Evolutionary conservation across 1,139 yeast genomes (phyloP).

Genomic region (Kodamaea derodonti): DNA sequence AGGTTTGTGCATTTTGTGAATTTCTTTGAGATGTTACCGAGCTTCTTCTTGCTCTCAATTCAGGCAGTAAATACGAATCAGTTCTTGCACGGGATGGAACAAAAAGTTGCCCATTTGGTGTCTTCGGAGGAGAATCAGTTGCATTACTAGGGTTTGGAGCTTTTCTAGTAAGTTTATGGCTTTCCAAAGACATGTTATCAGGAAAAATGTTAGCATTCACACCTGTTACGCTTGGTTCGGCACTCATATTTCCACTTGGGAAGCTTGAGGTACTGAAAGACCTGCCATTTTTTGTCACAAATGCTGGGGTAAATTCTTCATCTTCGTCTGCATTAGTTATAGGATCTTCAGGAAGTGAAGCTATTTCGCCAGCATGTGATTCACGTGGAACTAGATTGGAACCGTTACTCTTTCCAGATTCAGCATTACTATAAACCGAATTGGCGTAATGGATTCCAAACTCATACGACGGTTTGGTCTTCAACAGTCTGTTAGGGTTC

Average conservation of each 20-base stretch:
- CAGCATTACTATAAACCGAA: not conserved
- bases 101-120: too few species aligned
- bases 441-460: slow-evolving; percentile 9
- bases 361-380: not conserved
- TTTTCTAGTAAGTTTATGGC: slow-evolving; percentile 9
- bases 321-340: slow-evolving; percentile 3
- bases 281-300: slow-evolving; percentile 2
- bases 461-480: slow-evolving; percentile 12
- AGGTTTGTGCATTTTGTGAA: not conserved
- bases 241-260: slow-evolving; percentile 2
- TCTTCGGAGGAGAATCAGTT: slow-evolving; percentile 16
- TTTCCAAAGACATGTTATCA: slow-evolving; percentile 5
- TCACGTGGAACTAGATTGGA: slow-evolving; percentile 13
- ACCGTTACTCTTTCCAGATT: not conserved
- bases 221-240: slow-evolving; percentile 3
- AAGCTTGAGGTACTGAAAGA: slow-evolving; percentile 4
- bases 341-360: slow-evolving; percentile 1
- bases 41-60: not conserved
- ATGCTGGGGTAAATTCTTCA: slow-evolving; percentile 1
- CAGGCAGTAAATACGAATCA: not conserved
- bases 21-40: not conserved
- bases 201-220: slow-evolving; percentile 8
- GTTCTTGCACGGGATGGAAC: not conserved
- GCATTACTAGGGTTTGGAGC: slow-evolving; percentile 12
- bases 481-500: not conserved